Evolutionary conservation across 805 yeast genomes (phyloP), one percentile per base, ranked within the genome.

Genomic region (Lipomyces starkeyi): DNA sequence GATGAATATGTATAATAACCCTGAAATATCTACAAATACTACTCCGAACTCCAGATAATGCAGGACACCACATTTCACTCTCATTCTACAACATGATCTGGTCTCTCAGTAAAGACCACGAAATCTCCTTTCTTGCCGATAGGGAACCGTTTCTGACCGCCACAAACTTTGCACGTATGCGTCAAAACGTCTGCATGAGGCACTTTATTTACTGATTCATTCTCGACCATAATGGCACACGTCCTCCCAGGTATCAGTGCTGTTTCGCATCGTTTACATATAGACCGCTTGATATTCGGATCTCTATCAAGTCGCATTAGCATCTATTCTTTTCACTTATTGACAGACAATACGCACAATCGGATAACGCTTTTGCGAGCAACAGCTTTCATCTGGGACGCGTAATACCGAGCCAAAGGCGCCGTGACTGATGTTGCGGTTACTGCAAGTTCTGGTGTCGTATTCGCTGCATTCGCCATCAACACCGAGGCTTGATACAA

Each of bases 231-330:
- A 0, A 80, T 70, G 0, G 73, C 64, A 59, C 83, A 74, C 1
- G 82, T 84, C 3, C 79, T 59, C 0, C 89, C 90, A 0, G 88
- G 86, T 0, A 85, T 73, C 67, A 83, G 76, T 9, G 83, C 62
- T 2, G 87, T 75, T 59, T 84, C 78, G 75, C 97, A 91, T 55
- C 79, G 80, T 72, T 90, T 90, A 77, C 97, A 91, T 11, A 87
- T 72, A 0, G 84, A 80, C 73, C 95, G 80, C 76, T 91, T 91
- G 17, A 90, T 71, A 58, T 37, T 70, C 49, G 71, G 75, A 47
- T 69, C 74, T 22, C 72, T 68, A 27, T 13, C 47, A 2, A 29
- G 2, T 14, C 34, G 5, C 17, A 40, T 25, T 17, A 58, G 20
- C 47, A 49, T 5, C 11, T n/a, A 37, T 11, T 37, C 64, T n/a